Evolutionary conservation across 768 basidiomycete genomes (phyloP), one percentile per base, ranked within the genome.

Genomic region (Mycena capillaripes): DNA sequence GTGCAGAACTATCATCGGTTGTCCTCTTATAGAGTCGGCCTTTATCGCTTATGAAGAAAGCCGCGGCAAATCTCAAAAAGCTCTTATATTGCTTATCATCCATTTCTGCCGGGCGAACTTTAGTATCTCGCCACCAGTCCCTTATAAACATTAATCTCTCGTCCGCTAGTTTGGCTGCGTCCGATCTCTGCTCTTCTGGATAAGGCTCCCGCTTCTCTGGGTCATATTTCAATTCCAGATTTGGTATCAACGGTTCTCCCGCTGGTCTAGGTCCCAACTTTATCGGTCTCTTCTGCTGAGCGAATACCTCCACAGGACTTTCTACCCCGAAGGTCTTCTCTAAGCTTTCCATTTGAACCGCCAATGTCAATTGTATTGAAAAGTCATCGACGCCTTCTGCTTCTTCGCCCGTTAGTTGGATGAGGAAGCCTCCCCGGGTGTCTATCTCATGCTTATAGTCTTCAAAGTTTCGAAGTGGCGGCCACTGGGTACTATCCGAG

Each of bases 41-140:
- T n/a, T 25, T 52, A 4, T 78, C 59, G 29, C 65, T 69, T 3
- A 74, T 14, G 58, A 80, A 74, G 67, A 78, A 80, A 30, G 70
- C 19, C 48, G 53, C 44, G 46, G 71, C 32, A 19, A 36, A 65
- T 14, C 27, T 2, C 0, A 68, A 27, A 34, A 77, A 77, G 2
- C 16, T 30, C 12, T 10, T 11, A 19, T 55, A 50, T 32, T 69
- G 16, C 19, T 70, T 69, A 21, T 75, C 56, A 8, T 25, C 42
- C 16, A 77, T 44, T 9, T 42, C 58, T 6, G 5, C 60, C 27
- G 70, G 71, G 38, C 17, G 17, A 17, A 5, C 66, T 58, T 50
- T 17, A 2, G 66, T 40, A 23, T 68, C 25, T 10, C n/a, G 48
- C 1, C 59, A 60, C 66, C 66, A 68, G 1, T 21, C 40, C n/a